A percentile compares a stretch with the other conserved stretches of the same genome.
Conservation (phyloP, 2,329 filamentous ascomycete species). For the Exophiala sideris region DNA sequence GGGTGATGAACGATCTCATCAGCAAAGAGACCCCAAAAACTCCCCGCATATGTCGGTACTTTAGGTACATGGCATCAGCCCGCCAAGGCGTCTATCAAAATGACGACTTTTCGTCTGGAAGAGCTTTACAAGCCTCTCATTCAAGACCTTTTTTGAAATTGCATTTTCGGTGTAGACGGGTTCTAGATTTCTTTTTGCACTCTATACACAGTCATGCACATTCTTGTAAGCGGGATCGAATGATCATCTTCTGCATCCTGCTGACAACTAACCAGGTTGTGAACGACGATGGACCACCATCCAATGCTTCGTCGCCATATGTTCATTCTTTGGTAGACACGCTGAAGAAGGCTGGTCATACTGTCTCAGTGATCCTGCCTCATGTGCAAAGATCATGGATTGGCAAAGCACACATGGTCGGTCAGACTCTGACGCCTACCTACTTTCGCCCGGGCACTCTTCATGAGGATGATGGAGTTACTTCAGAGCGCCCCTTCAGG, state of each 20-base stretch:
- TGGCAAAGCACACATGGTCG: constrained; percentile 94
- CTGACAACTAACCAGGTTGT: constrained; percentile 36
- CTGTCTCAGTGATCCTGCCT: constrained; percentile 87
- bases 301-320: constrained; percentile 73
- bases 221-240: too few relatives aligned
- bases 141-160: too few relatives aligned
- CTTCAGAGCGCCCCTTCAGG: constrained; percentile 56
- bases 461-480: constrained; percentile 63
- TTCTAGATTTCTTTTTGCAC: too few relatives aligned
- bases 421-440: constrained; percentile 75
- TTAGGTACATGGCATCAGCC: too few relatives aligned
- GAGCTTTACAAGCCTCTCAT: too few relatives aligned
- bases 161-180: too few relatives aligned
- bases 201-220: too few relatives aligned
- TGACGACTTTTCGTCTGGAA: too few relatives aligned
- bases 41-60: too few relatives aligned
- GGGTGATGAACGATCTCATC: too few relatives aligned
- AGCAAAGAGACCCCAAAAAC: too few relatives aligned
- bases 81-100: too few relatives aligned
- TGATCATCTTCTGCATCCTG: background rate
- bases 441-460: constrained; percentile 72
- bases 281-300: constrained; percentile 80
- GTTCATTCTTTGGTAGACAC: constrained; percentile 69
- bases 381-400: constrained; percentile 96
- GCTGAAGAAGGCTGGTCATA: constrained; percentile 70